These are phyloP conservation scores for Leccinum imitatum DNA, from an alignment of 768 basidiomycete species.

Conservation along the genomic window DNA sequence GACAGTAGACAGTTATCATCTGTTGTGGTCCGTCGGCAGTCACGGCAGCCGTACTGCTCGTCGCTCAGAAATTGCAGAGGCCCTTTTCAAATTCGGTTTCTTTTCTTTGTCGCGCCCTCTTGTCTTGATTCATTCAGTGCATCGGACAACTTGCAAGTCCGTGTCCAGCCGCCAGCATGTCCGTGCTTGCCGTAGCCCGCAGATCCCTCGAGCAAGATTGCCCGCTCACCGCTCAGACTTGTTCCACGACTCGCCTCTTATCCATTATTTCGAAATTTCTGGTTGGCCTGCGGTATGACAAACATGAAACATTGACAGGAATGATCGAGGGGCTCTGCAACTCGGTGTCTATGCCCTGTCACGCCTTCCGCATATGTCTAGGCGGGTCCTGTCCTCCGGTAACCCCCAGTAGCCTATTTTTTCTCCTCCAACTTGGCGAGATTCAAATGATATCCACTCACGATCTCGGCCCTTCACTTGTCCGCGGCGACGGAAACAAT, in stretches of 20 bases:
- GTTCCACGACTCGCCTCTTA: constrained; percentile 6
- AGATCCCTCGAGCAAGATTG: constrained; percentile 2
- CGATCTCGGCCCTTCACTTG: constrained; percentile 8
- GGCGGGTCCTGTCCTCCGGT: constrained; percentile 40
- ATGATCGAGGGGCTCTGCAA: constrained; percentile 41
- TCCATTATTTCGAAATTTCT: constrained; percentile 13
- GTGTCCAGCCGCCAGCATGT: background rate
- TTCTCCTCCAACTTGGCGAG: constrained; percentile 9
- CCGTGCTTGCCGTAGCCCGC: background rate
- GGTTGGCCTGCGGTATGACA: constrained; percentile 23
- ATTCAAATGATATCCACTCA: constrained; percentile 3
- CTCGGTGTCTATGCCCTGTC: constrained; percentile 24
- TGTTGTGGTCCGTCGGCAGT: constrained; percentile 27
- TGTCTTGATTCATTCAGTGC: background rate
- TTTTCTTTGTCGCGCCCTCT: constrained; percentile 7
- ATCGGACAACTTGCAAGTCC: background rate
- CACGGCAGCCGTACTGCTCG: constrained; percentile 21
- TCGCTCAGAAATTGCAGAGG: constrained; percentile 23
- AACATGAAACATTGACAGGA: constrained; percentile 43
- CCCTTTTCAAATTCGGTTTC: constrained; percentile 25
- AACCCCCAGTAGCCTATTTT: constrained; percentile 32
- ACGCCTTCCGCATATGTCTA: constrained; percentile 37
- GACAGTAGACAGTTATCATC: constrained; percentile 14
- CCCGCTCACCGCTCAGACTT: background rate
- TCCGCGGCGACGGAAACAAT: background rate